These are phyloP conservation scores for Pichia norvegensis DNA, from an alignment of 1,139 yeast genomes.

Conservation along the genomic window DNA sequence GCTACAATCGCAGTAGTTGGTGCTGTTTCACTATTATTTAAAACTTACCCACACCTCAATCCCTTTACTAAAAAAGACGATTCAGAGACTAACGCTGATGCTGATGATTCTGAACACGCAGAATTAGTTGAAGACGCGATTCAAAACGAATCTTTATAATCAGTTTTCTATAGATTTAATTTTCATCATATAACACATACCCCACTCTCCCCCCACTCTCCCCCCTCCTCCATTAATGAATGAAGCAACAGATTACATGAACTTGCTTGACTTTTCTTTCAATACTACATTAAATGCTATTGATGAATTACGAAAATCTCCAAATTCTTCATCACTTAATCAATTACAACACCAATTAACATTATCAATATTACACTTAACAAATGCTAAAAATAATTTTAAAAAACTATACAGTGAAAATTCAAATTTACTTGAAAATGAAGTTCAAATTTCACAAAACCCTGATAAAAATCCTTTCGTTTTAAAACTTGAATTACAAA, in stretches of 20 bases:
- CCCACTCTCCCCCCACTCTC: too few relatives aligned
- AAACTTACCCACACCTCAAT: constrained; percentile 47
- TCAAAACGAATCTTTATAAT: too few relatives aligned
- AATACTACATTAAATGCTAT: too few relatives aligned
- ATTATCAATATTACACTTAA: too few relatives aligned
- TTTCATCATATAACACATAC: too few relatives aligned
- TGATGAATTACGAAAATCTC: too few relatives aligned
- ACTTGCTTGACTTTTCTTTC: too few relatives aligned
- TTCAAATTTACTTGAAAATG: constrained; percentile 12
- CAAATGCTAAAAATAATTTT: constrained; percentile 17
- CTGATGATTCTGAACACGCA: neutral
- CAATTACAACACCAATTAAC: constrained; percentile 5
- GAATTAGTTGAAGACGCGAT: neutral
- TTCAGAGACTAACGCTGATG: neutral
- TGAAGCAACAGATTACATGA: too few relatives aligned
- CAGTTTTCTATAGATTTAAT: too few relatives aligned
- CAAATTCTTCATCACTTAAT: too few relatives aligned
- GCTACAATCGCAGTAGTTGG: constrained; percentile 40
- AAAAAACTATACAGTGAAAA: constrained; percentile 16
- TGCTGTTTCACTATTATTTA: constrained; percentile 38
- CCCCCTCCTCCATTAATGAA: too few relatives aligned
- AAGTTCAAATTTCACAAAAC: constrained; percentile 17
- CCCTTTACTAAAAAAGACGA: constrained; percentile 10
- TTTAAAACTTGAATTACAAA: constrained; percentile 13
- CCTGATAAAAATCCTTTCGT: constrained; percentile 16